These are phyloP conservation scores for Eucalyptus guilfoylei DNA, from an alignment of 345 rosid species.

Conservation along the genomic window DNA sequence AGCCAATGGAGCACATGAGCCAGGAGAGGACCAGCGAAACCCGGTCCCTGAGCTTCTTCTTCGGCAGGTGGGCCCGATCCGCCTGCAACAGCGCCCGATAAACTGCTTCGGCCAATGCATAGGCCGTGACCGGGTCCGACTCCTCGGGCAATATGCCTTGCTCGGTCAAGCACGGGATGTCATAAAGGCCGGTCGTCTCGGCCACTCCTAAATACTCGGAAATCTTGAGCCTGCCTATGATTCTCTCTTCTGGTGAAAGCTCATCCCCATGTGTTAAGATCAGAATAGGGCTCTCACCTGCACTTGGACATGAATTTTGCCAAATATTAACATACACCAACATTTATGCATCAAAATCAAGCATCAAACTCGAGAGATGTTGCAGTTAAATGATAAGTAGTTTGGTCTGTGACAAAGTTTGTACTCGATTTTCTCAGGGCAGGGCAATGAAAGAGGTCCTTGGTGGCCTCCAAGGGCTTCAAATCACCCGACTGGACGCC, in stretches of 20 bases:
- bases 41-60: neutral
- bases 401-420: neutral
- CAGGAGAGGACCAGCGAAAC: neutral
- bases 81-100: slow-evolving; percentile 21
- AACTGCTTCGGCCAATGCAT: slow-evolving; percentile 18
- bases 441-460: slow-evolving; percentile 17
- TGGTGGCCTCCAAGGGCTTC: slow-evolving; percentile 29
- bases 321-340: neutral
- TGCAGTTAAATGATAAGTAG: neutral
- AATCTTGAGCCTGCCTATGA: slow-evolving; percentile 31
- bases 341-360: neutral
- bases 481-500: slow-evolving; percentile 26
- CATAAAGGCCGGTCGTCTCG: slow-evolving; percentile 27
- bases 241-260: slow-evolving; percentile 27
- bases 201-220: slow-evolving; percentile 22
- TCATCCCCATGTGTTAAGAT: slow-evolving; percentile 46
- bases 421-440: slow-evolving; percentile 37
- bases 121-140: slow-evolving; percentile 40
- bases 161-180: slow-evolving; percentile 41
- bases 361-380: neutral
- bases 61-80: neutral
- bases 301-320: neutral
- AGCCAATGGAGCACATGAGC: neutral
- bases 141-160: slow-evolving; percentile 41
- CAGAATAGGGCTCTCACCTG: slow-evolving; percentile 46